phyloP scores from a whole-genome alignment of 208 protist species.

The Sergeia podlipaevii region DNA sequence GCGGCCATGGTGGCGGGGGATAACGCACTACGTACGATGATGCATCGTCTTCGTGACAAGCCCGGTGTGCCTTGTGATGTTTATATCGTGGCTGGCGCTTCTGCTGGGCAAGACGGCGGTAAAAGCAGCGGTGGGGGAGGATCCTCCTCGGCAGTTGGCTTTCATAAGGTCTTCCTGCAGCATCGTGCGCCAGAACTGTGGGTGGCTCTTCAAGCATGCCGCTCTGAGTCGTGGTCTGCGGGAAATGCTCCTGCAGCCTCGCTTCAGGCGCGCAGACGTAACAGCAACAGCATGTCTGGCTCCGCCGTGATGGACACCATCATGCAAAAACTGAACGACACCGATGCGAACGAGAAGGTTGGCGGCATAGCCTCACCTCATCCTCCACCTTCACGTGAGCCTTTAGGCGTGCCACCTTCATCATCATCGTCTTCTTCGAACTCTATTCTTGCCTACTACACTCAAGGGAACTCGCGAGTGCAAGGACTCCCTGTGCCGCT shows the following conservation, averaged over 20 bases:
- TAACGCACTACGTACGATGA: slow-evolving; percentile 18
- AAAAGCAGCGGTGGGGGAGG: slow-evolving; percentile 5
- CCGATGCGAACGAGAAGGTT: not conserved
- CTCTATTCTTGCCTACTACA: slow-evolving; percentile 78
- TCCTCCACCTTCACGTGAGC: not conserved
- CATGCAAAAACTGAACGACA: slow-evolving; percentile 14
- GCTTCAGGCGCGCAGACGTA: not conserved
- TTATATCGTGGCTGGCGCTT: slow-evolving; percentile 38
- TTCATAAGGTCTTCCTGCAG: slow-evolving; percentile 65
- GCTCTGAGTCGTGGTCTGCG: slow-evolving; percentile 19
- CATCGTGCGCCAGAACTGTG: slow-evolving; percentile 67
- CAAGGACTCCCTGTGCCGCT: slow-evolving; percentile 49
- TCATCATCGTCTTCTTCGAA: no score
- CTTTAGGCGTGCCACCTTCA: no score
- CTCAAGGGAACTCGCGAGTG: slow-evolving; percentile 59
- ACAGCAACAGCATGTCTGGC: not conserved
- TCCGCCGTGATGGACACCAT: slow-evolving; percentile 21
- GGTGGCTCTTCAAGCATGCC: slow-evolving; percentile 48
- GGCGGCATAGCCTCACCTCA: not conserved
- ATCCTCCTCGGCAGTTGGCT: slow-evolving; percentile 15
- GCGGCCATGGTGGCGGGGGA: slow-evolving; percentile 12
- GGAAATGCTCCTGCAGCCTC: not conserved
- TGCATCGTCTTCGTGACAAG: slow-evolving; percentile 31
- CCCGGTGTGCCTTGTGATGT: slow-evolving; percentile 24
- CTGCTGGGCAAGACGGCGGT: slow-evolving; percentile 13